Evolutionary conservation across 208 protist species (phyloP), one percentile per base, ranked within the genome.

Genomic region (Trypanosoma cruzi): DNA sequence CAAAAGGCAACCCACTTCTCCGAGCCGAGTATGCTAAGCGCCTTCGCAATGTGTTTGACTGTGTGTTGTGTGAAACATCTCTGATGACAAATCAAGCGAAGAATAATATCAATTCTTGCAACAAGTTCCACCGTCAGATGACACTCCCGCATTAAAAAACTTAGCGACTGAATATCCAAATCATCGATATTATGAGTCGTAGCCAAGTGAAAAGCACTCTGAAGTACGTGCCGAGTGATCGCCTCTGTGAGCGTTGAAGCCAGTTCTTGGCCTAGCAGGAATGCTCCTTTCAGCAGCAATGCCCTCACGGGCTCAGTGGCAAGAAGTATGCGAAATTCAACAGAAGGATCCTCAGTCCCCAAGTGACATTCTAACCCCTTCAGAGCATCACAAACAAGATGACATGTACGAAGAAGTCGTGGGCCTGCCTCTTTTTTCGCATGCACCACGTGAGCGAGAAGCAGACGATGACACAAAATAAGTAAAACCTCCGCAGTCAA

Each of bases 401-500:
- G 13, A 58, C 67, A 64, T 10, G 44, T 31, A n/a, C 52, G 13
- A 32, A 24, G 24, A 50, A 68, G 6, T 22, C 2, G 36, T 37
- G 29, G 18, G 20, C n/a, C 28, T 3, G 20, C 36, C 16, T 11
- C 31, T 46, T 0, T 37, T 44, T 37, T 26, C 2, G 0, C 24
- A 50, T 60, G 20, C 28, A 5, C 16, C 31, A 32, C 29, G n/a
- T 32, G 18, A 46, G 6, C 18, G 8, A 64, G 24, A n/a, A 65
- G n/a, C 50, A 59, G n/a, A 68, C 37, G 52, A 37, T 60, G 26
- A 48, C 52, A 60, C 10, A 68, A 44, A 60, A 34, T n/a, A 48
- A 68, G 32, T 4, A 59, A 4, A 7, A 52, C 24, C 42, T 68
- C 63, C 4, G 63, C 53, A 34, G 42, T 7, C 10, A 28, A 11